Evolutionary conservation across 805 yeast genomes (phyloP).

Genomic region (Candida khao-thaluensis): DNA sequence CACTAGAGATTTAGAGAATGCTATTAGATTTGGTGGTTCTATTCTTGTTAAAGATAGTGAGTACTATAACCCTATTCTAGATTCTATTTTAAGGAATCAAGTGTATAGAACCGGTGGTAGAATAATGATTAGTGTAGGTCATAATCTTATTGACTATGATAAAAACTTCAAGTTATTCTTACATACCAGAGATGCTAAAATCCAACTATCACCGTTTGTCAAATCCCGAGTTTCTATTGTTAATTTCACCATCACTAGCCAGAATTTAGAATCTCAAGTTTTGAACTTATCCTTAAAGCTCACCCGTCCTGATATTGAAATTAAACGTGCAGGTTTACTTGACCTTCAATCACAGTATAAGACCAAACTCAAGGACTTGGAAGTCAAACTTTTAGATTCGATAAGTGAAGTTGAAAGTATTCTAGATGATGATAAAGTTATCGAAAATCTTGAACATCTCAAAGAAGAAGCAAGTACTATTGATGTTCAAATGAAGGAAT

Average conservation of each 20-base stretch:
- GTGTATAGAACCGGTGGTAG: constrained; percentile 69
- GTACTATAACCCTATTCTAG: constrained; percentile 69
- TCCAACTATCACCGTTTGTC: constrained; percentile 52
- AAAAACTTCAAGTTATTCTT: constrained; percentile 60
- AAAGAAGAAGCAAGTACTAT: constrained; percentile 62
- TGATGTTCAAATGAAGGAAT: constrained; percentile 51
- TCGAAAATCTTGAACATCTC: constrained; percentile 59
- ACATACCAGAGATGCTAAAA: constrained; percentile 57
- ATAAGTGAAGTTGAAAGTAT: constrained; percentile 58
- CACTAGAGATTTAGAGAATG: constrained; percentile 69
- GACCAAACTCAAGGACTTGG: constrained; percentile 53
- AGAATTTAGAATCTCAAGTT: constrained; percentile 62
- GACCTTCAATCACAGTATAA: constrained; percentile 60
- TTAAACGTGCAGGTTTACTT: constrained; percentile 51
- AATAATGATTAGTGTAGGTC: constrained; percentile 56
- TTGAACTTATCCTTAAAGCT: constrained; percentile 53
- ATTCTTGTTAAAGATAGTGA: constrained; percentile 80
- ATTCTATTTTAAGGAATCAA: constrained; percentile 61
- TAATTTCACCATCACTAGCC: constrained; percentile 71
- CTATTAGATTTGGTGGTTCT: constrained; percentile 78
- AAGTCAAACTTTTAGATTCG: constrained; percentile 54
- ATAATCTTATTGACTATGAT: constrained; percentile 64
- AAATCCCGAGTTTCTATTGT: constrained; percentile 59
- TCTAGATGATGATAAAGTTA: constrained; percentile 62
- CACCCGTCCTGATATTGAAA: constrained; percentile 67